A percentile compares a stretch with the other conserved stretches of the same genome.
These are phyloP conservation scores for Fusarium sp. DNA, from an alignment of 2,329 filamentous ascomycete genomes.

Conservation along the genomic window DNA sequence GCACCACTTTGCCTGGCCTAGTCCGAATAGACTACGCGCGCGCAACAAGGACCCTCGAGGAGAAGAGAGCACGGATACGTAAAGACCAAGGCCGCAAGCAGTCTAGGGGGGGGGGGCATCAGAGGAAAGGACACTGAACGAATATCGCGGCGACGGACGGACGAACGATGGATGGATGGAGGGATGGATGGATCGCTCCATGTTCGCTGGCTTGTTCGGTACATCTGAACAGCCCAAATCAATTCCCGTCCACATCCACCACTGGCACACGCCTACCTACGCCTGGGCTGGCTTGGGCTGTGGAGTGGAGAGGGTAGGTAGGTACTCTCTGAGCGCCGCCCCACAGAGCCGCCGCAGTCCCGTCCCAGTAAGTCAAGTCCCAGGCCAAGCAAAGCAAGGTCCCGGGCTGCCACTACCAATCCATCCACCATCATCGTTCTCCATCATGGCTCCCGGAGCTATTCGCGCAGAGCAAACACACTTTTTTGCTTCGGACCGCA, in stretches of 20 bases:
- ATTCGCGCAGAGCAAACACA: not conserved
- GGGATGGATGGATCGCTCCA: not conserved
- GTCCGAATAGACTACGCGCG: not conserved
- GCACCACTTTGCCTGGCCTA: not conserved
- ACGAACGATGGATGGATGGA: not conserved
- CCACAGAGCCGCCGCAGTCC: not conserved
- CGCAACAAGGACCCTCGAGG: not conserved
- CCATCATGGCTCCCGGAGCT: not conserved
- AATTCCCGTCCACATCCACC: not conserved
- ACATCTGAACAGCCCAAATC: not conserved
- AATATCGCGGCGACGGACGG: not conserved
- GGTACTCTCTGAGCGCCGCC: not conserved
- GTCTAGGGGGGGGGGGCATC: not conserved
- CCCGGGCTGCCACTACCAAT: not conserved
- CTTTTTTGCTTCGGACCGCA: not conserved
- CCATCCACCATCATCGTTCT: not conserved
- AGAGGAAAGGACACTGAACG: not conserved
- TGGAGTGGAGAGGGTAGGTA: not conserved
- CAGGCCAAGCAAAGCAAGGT: not conserved
- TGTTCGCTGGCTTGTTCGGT: not conserved
- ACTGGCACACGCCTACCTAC: not conserved
- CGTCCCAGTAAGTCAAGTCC: not conserved
- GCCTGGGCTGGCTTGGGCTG: not conserved
- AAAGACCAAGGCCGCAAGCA: not conserved
- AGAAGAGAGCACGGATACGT: not conserved